Base-by-base conservation (phyloP, 139 green algal species). In the Nannochloris sp. region DNA sequence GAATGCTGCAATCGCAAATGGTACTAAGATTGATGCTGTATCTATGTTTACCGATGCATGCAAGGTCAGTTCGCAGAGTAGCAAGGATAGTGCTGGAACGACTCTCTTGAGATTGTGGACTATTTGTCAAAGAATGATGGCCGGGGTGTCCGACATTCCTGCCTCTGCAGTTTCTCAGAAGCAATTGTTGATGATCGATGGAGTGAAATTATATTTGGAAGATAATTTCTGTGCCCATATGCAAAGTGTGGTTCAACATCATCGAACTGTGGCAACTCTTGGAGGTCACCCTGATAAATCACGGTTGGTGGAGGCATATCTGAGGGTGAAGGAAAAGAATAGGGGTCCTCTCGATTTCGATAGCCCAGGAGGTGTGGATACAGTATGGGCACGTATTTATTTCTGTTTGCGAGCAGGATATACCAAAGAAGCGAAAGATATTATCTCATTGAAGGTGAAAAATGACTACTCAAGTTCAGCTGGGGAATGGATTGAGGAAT, bases 341-440 rank as follows among this genome's bases (percentile, higher is more conserved):
- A 50, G 64, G 24, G 86, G 75, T 0, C 25, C 61, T 2, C 68
- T 94, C 43, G 87, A 94, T 74, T 87, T 94, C 69, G 74, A 87
- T 49, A 24, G 72, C 11, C 74, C 27, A 4, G 86, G 86, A 11
- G 86, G 86, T 19, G 31, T 77, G 15, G 86, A 92, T 78, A 92
- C 86, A 21, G 69, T 70, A 9, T 92, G 83, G 81, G 70, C 66
- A n/a, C 69, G 85, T 71, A 66, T 94, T 54, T 94, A 82, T 72
- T 80, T 72, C 57, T 78, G 67, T 69, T 74, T 94, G 21, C 75
- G 87, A 23, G 78, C 78, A 21, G 87, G 85, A 37, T 85, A 79
- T 62, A 44, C 69, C 18, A 62, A 74, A 25, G 74, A 85, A 19
- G 87, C 87, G 2, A 58, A 78, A 11, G 56, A 75, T 34, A 80